Evolutionary conservation across 129 eudicot species (phyloP), one percentile per base, ranked within the genome.

Genomic region (Pseudognaphalium luteoalbum): DNA sequence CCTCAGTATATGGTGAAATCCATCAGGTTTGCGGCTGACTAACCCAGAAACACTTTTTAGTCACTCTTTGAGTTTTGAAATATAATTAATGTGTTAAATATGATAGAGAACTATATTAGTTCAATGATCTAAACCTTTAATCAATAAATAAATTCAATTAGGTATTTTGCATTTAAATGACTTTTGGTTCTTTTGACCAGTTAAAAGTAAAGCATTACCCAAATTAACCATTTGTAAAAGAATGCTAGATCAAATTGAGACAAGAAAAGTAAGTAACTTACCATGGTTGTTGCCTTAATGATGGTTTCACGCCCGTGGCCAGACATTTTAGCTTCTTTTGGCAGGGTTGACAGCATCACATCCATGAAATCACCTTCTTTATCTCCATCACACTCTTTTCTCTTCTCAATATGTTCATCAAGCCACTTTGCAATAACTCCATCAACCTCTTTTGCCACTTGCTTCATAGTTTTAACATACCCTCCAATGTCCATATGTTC

Each of bases 401-500:
- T 74, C 68, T 71, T 81, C 37, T 80, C 69, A 7, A 80, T 32
- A 79, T 84, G 91, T 34, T 90, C 90, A 39, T 83, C 75, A 37
- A 90, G 73, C 96, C 92, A 86, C 41, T 59, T 76, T 33, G 56
- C 81, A 6, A 85, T 25, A 3, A 90, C 83, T 1, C 5, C 4
- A 59, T 90, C 96, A 19, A 87, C 56, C 78, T 81, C 84, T 30
- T 83, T 81, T 0, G 70, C 52, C 2, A 82, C 79, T 60, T 81
- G 56, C 60, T 85, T 85, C 96, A 87, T 81, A 8, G 78, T 79
- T 68, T 81, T 87, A 42, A 90, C 37, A 72, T 85, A 68, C 28
- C 96, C 96, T 42, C 92, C 92, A 42, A 87, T 81, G 56, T 90
- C 96, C 81, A 87, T 32, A 87, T 87, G 81, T 66, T 87, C 88